These are phyloP conservation scores for Candida verbasci DNA, from an alignment of 805 yeast species.

Conservation along the genomic window DNA sequence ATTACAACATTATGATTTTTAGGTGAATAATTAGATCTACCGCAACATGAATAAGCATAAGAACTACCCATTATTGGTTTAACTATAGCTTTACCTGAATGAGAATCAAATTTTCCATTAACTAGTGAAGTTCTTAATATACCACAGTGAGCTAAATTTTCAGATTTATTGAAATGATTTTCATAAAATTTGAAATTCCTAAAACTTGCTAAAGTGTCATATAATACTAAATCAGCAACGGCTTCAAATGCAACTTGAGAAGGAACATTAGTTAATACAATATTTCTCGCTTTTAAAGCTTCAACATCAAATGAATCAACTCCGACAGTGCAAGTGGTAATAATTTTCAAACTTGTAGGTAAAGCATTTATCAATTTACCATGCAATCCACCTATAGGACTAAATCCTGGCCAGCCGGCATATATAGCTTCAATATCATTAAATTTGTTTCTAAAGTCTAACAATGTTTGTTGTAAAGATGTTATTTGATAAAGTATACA, in stretches of 20 bases:
- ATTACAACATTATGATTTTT: conserved; percentile 57
- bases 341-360: conserved; percentile 43
- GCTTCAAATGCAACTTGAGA: conserved; percentile 56
- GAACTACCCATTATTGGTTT: conserved; percentile 8
- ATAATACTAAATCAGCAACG: conserved; percentile 70
- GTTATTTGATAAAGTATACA: conserved; percentile 38
- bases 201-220: conserved; percentile 54
- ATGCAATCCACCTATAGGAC: conserved; percentile 48
- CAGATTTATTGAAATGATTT: conserved; percentile 33
- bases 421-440: conserved; percentile 49
- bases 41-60: conserved; percentile 47
- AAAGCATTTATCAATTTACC: conserved; percentile 37
- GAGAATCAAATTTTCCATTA: conserved; percentile 33
- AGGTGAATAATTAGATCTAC: conserved; percentile 46
- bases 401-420: conserved; percentile 57
- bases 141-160: conserved; percentile 24
- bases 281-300: conserved; percentile 36
- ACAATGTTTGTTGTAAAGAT: conserved; percentile 36
- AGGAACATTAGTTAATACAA: conserved; percentile 57
- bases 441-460: conserved; percentile 36
- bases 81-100: conserved; percentile 20
- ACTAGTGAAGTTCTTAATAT: conserved; percentile 36
- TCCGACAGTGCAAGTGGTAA: conserved; percentile 58
- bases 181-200: conserved; percentile 38
- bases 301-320: conserved; percentile 46